Conservation (phyloP, 768 basidiomycete species). For the Amanita brunnescens region DNA sequence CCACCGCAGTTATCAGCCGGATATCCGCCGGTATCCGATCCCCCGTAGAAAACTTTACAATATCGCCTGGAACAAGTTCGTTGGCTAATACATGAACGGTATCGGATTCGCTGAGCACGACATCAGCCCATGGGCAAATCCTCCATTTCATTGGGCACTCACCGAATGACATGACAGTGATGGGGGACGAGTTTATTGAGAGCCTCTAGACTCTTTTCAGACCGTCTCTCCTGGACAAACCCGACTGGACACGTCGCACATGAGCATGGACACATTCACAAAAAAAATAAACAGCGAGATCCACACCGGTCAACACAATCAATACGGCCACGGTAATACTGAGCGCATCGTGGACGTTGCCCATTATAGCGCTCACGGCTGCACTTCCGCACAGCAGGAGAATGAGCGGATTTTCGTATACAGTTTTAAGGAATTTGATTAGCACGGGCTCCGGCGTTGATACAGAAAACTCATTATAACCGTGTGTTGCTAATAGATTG, state of each 20-base stretch:
- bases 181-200: constrained; percentile 96
- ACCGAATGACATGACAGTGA: constrained; percentile 85
- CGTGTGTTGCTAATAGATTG: constrained; percentile 55
- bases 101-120: constrained; percentile 40
- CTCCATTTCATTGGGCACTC: constrained; percentile 7
- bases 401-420: constrained; percentile 92
- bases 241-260: constrained; percentile 45
- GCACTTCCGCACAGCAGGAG: constrained; percentile 88
- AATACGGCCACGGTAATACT: constrained; percentile 89
- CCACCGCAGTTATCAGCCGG: constrained; percentile 70
- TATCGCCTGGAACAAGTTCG: constrained; percentile 92
- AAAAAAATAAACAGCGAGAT: neutral
- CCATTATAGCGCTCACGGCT: constrained; percentile 81
- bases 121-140: constrained; percentile 17
- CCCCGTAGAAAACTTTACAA: constrained; percentile 82
- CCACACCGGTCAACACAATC: constrained; percentile 85
- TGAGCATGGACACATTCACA: constrained; percentile 1
- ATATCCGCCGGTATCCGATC: constrained; percentile 94
- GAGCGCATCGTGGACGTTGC: constrained; percentile 91
- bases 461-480: constrained; percentile 94
- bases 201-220: constrained; percentile 90
- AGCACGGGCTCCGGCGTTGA: constrained; percentile 69
- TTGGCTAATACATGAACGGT: constrained; percentile 84
- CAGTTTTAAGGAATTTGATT: constrained; percentile 89
- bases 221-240: constrained; percentile 91